Base-by-base conservation (phyloP, 2,329 filamentous ascomycete species). In the Clathrospora elynae region DNA sequence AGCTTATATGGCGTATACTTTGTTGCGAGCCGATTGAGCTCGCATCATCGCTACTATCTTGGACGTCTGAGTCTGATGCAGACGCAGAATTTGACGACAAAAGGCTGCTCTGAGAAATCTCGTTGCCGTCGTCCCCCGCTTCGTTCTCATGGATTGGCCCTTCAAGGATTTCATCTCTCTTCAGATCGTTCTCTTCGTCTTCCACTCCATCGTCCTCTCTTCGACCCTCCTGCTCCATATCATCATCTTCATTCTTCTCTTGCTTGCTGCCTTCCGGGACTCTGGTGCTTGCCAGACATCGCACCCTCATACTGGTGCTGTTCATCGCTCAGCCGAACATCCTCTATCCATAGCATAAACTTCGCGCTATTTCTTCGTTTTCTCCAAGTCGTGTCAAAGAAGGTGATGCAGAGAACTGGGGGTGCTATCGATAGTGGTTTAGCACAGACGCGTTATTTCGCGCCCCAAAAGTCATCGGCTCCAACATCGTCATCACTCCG, bases 271-370 rank as follows among this genome's bases (percentile, higher is more conserved):
- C 22, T 22, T 19, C 25, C 17, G 11, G 8, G 16, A 55, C 20
- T 4, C 36, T 52, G 23, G 59, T 60, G 24, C 55, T 61, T 22
- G 59, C 59, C 41, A 64, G 32, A 35, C 51, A 59, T 20, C 41
- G 46, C 23, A 59, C 53, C 22, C 17, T 35, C 38, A 62, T 48
- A n/a, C 42, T 42, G 17, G 18, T 10, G 20, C 26, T 24, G 47
- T 38, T 52, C 60, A 60, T 60, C 12, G 19, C 52, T 40, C 36
- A 33, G 8, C 18, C 11, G 13, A 9, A 10, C 19, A 13, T n/a
- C 9, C n/a, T n/a, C n/a, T n/a, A n/a, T n/a, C n/a, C n/a, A n/a
- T n/a, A n/a, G n/a, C n/a, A 34, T 33, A n/a, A n/a, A n/a, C n/a
- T n/a, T n/a, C n/a, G n/a, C n/a, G n/a, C n/a, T n/a, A n/a, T n/a